These are phyloP conservation scores for Solanum megistacrolobum DNA, from an alignment of 257 asterid species.

Conservation along the genomic window DNA sequence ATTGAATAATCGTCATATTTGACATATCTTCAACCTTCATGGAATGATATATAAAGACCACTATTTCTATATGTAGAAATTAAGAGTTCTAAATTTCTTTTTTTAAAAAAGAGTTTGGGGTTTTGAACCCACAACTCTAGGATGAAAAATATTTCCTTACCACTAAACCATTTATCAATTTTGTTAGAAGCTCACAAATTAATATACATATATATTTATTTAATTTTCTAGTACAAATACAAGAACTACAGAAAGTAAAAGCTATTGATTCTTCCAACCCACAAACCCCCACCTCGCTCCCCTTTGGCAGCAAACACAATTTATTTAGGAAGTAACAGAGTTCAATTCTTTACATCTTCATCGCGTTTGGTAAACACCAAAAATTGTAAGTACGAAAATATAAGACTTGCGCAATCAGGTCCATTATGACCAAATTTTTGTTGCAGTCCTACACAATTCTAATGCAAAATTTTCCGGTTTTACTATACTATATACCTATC, in stretches of 20 bases:
- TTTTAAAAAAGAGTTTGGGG: no score
- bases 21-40: not conserved
- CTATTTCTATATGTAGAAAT: no score
- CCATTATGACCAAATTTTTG: not conserved
- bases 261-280: not conserved
- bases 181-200: no score
- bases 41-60: not conserved
- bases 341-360: not conserved
- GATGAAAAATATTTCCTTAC: no score
- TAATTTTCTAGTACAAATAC: not conserved
- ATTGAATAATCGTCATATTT: no score
- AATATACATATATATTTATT: no score
- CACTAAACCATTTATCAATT: no score
- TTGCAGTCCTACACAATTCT: not conserved
- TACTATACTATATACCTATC: not conserved
- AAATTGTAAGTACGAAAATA: not conserved
- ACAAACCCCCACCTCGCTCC: not conserved
- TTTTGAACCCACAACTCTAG: no score
- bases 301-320: not conserved
- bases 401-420: not conserved
- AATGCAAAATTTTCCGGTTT: not conserved
- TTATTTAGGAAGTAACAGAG: not conserved
- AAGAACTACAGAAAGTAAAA: no score
- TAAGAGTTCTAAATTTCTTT: not conserved
- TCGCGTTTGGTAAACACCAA: not conserved